A percentile compares a stretch with the other conserved stretches of the same genome.
These are phyloP conservation scores for Lipomyces sp. DNA, from an alignment of 805 yeast species.

Conservation along the genomic window DNA sequence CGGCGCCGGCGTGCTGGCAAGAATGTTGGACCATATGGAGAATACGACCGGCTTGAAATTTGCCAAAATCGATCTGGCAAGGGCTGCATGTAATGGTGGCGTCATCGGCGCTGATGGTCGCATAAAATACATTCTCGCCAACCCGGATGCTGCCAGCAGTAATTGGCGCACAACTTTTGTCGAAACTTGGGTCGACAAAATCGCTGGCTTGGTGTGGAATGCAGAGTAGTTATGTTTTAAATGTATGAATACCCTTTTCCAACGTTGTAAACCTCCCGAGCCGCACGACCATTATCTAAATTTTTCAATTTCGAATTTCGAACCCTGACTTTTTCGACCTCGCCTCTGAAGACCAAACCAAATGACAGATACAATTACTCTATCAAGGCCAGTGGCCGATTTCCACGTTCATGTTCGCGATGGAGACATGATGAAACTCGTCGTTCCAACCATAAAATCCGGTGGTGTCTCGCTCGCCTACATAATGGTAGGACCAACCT, in stretches of 20 bases:
- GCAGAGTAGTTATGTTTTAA: background rate
- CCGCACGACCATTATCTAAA: background rate
- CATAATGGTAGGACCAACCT: constrained; percentile 60
- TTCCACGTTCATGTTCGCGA: constrained; percentile 96
- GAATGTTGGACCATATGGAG: constrained; percentile 12
- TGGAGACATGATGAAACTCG: constrained; percentile 88
- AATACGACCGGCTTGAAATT: constrained; percentile 20
- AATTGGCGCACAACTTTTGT: constrained; percentile 15
- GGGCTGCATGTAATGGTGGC: constrained; percentile 22
- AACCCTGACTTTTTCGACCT: too few species aligned
- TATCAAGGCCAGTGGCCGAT: constrained; percentile 64
- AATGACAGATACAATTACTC: constrained; percentile 18
- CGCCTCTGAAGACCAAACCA: background rate
- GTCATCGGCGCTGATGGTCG: constrained; percentile 23
- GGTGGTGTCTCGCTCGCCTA: constrained; percentile 94
- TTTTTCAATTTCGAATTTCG: background rate
- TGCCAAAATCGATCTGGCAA: background rate
- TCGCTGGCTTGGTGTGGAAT: constrained; percentile 11
- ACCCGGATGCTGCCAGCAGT: background rate
- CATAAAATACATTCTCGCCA: constrained; percentile 14
- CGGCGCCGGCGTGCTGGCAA: background rate
- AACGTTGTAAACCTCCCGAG: background rate
- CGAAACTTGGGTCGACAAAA: constrained; percentile 6
- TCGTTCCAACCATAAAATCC: constrained; percentile 83
- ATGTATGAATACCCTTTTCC: too few species aligned